Percentiles rank a stretch among this genome's conserved stretches.
Evolutionary conservation across 2,329 filamentous ascomycete genomes (phyloP).

Genomic region (Neofusicoccum umdonicola): DNA sequence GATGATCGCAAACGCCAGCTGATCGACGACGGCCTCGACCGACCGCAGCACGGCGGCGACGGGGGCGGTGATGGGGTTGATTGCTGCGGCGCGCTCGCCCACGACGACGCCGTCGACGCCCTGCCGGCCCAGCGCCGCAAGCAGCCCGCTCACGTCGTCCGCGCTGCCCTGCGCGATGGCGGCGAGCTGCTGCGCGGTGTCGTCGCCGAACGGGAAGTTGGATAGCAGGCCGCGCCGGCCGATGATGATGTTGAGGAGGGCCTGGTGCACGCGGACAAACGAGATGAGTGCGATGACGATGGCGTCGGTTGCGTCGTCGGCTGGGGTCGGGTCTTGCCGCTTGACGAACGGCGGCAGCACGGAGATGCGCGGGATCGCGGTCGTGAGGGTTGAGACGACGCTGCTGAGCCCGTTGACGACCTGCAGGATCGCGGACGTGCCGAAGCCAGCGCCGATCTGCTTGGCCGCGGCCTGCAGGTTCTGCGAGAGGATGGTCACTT

Average conservation of each 20-base stretch:
- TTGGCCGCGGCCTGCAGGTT: conserved; percentile 18
- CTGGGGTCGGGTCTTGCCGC: too few species aligned
- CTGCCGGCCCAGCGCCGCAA: neutral
- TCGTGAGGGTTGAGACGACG: neutral
- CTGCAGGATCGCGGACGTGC: conserved; percentile 2
- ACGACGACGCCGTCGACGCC: neutral
- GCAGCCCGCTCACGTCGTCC: neutral
- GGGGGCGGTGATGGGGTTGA: conserved; percentile 1
- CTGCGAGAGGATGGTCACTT: conserved; percentile 19
- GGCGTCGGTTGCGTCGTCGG: conserved; percentile 14
- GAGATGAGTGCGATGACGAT: conserved; percentile 18
- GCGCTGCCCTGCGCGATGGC: neutral
- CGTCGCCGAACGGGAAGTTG: neutral
- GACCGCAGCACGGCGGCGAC: conserved; percentile 19
- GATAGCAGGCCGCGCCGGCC: conserved; percentile 16
- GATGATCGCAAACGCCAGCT: conserved; percentile 16
- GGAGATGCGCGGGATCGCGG: conserved; percentile 1
- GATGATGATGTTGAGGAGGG: conserved; percentile 19
- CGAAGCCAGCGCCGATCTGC: conserved; percentile 7
- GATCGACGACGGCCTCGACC: conserved; percentile 17
- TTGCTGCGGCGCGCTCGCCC: neutral
- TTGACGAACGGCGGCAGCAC: neutral
- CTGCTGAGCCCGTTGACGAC: conserved; percentile 13
- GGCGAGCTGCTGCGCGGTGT: neutral
- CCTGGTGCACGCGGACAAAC: conserved; percentile 20